Base-by-base conservation (phyloP, 441 rosid species). In the Eruca vesicaria region DNA sequence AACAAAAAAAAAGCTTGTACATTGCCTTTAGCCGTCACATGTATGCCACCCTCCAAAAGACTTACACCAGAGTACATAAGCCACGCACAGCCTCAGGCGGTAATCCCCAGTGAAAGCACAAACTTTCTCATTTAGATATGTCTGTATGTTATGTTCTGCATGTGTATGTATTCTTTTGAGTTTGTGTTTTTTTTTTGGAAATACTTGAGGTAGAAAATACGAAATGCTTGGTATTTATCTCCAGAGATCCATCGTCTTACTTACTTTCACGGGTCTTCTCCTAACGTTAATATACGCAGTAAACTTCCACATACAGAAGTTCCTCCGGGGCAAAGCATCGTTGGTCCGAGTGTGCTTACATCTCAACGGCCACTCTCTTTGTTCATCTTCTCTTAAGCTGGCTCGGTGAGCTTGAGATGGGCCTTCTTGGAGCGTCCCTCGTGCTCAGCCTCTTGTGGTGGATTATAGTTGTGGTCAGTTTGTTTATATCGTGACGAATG, bases 361-460 rank as follows among this genome's bases (percentile, higher is more conserved):
- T 88, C 38, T 82, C 93, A 6, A 41, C 87, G 0, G 79, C 79
- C 4, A 83, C 90, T 0, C 78, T 88, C 28, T 78, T 59, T 1
- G 31, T 86, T 0, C 89, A 88, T 29, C 33, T 88, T 18, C 16
- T 78, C 26, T 14, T 86, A 0, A 86, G 83, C 36, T 86, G 90
- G 90, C 20, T 83, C 4, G 88, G 58, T 0, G 70, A 84, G 62
- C 28, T 79, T 0, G 90, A 87, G 21, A 81, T 88, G 9, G 88
- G 89, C 2, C 72, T 88, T 23, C 33, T 88, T 2, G 92, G 92
- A 6, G 87, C 92, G 4, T 86, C 92, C 6, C 53, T 88, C 60
- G 83, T 86, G 60, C 75, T 88, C 36, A 88, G 93, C 43, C 32
- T 86, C 10, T 86, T 90, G 32, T 88, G 90, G 90, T 84, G 87